Evolutionary conservation across 129 eudicot species (phyloP).

Genomic region (Logfia minima): DNA sequence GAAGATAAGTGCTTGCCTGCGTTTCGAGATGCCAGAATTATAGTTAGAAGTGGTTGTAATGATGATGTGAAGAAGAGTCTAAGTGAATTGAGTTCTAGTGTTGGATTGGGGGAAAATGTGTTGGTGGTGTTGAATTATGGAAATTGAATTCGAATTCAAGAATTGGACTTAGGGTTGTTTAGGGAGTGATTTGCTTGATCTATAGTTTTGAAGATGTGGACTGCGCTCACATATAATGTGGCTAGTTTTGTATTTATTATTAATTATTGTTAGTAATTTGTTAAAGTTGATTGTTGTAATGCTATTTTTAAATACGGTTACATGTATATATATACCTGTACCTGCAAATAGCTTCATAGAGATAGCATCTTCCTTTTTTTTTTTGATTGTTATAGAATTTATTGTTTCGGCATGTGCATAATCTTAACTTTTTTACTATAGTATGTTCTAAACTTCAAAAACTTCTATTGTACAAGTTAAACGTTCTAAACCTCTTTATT

Average conservation of each 20-base stretch:
- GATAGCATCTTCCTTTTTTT: too few species aligned
- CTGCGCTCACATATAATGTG: neutral
- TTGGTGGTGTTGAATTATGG: constrained; percentile 40
- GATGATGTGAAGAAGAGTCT: constrained; percentile 33
- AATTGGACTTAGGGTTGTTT: constrained; percentile 32
- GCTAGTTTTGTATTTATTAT: neutral
- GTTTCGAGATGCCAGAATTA: constrained; percentile 55
- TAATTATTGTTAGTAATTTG: too few species aligned
- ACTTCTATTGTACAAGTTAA: too few species aligned
- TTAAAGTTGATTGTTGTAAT: too few species aligned
- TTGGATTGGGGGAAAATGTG: constrained; percentile 29
- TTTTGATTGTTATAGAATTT: too few species aligned
- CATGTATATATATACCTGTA: too few species aligned
- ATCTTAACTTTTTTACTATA: too few species aligned
- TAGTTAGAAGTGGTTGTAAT: constrained; percentile 15
- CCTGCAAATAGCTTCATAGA: too few species aligned
- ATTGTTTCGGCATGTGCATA: too few species aligned
- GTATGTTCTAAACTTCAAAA: too few species aligned
- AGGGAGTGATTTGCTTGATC: constrained; percentile 55
- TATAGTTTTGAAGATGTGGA: neutral
- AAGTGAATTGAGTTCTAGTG: constrained; percentile 44
- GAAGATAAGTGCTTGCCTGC: constrained; percentile 56
- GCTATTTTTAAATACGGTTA: too few species aligned
- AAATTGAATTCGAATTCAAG: constrained; percentile 27
- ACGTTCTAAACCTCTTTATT: too few species aligned